Conservation (phyloP, 1,284 basidiomycete genomes). For the Moniliophthora roreri region DNA sequence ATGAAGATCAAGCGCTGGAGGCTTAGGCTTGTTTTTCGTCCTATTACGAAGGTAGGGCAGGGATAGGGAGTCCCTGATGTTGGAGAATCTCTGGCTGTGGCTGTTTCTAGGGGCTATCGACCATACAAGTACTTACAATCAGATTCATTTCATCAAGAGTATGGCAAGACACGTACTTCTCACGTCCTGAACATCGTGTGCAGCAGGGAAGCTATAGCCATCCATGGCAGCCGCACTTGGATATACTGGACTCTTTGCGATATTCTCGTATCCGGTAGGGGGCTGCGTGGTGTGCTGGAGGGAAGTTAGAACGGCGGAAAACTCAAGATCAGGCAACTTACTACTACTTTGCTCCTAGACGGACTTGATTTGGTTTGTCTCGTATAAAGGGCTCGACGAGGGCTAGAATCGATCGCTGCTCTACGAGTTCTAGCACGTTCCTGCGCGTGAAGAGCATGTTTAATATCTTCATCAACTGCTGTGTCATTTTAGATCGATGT, state of each 20-base stretch:
- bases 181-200: too few relatives aligned
- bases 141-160: too few relatives aligned
- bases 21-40: not conserved
- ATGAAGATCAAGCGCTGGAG: constrained; percentile 1
- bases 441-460: constrained; percentile 7
- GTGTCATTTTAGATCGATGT: not conserved
- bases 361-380: not conserved
- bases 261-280: too few relatives aligned
- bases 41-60: constrained; percentile 5
- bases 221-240: too few relatives aligned
- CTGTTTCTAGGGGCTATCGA: constrained; percentile 6
- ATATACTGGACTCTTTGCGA: too few relatives aligned
- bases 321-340: not conserved
- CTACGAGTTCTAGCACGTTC: constrained; percentile 6
- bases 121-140: too few relatives aligned
- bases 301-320: too few relatives aligned
- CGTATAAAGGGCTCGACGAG: not conserved
- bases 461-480: constrained; percentile 4
- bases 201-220: too few relatives aligned
- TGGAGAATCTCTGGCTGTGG: constrained; percentile 7
- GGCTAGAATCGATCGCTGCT: not conserved
- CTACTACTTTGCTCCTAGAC: not conserved
- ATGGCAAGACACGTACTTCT: too few relatives aligned
- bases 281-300: too few relatives aligned
- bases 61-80: constrained; percentile 10